phyloP scores from a whole-genome alignment of 2,329 filamentous ascomycete species.

The Ustilaginoidea virens region DNA sequence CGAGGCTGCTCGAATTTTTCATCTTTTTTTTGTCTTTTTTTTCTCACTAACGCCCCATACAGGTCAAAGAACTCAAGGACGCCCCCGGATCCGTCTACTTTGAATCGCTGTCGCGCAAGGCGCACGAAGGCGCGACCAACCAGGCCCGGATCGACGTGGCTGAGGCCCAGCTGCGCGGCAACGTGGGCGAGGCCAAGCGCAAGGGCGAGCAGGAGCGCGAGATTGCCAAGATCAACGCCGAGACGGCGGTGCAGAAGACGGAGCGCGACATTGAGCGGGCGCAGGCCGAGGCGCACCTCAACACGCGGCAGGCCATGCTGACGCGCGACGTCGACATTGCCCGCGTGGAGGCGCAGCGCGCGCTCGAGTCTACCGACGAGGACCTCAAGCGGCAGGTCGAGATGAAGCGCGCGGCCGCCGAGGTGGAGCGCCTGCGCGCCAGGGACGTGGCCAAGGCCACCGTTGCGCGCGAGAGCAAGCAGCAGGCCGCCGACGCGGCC shows the following conservation, averaged over 20 bases:
- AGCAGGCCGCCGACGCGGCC: constrained; percentile 50
- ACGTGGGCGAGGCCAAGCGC: constrained; percentile 63
- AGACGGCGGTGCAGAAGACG: constrained; percentile 72
- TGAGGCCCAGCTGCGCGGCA: constrained; percentile 48
- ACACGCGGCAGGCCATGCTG: constrained; percentile 57
- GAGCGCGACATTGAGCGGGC: constrained; percentile 73
- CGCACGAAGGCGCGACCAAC: constrained; percentile 72
- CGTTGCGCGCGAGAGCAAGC: constrained; percentile 50
- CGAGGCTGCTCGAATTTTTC: too few relatives aligned
- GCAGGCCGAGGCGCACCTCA: constrained; percentile 59
- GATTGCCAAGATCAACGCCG: constrained; percentile 75
- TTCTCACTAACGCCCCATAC: not conserved
- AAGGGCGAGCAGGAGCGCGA: constrained; percentile 71
- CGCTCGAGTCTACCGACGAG: constrained; percentile 61
- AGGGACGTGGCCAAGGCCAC: constrained; percentile 64
- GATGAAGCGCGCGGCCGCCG: constrained; percentile 60
- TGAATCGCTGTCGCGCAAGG: constrained; percentile 64
- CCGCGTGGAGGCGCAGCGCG: constrained; percentile 56
- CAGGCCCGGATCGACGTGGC: constrained; percentile 57
- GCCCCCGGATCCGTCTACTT: constrained; percentile 74
- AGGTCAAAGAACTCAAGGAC: constrained; percentile 69
- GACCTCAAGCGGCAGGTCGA: constrained; percentile 69
- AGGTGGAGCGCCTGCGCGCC: constrained; percentile 66
- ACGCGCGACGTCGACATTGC: constrained; percentile 61
- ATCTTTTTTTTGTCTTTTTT: not conserved